phyloP scores from a whole-genome alignment of 352 stramenopile species.

The Phytophthora pluvialis region DNA sequence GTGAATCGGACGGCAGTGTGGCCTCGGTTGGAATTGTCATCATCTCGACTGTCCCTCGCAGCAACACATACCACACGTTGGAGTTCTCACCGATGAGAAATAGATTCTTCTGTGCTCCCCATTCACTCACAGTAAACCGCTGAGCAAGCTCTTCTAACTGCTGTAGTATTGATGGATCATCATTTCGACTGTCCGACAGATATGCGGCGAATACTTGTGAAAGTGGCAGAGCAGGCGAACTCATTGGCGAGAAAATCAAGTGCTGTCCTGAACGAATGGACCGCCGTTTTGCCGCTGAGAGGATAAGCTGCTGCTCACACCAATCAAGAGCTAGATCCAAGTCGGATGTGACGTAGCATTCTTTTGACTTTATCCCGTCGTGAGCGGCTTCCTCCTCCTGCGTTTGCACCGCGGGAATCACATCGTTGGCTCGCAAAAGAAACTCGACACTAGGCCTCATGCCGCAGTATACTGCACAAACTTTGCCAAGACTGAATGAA shows the following conservation, averaged over 20 bases:
- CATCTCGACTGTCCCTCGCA: slow-evolving; percentile 59
- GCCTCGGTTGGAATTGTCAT: slow-evolving; percentile 32
- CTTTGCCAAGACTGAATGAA: slow-evolving; percentile 52
- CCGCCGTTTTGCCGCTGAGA: slow-evolving; percentile 42
- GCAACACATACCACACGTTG: slow-evolving; percentile 56
- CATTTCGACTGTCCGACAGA: slow-evolving; percentile 29
- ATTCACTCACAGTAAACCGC: slow-evolving; percentile 46
- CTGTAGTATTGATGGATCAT: slow-evolving; percentile 14
- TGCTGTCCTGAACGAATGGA: slow-evolving; percentile 46
- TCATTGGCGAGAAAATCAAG: slow-evolving; percentile 30
- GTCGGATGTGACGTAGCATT: slow-evolving; percentile 52
- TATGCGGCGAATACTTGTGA: slow-evolving; percentile 56
- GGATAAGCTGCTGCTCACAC: slow-evolving; percentile 70
- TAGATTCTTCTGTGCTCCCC: slow-evolving; percentile 35
- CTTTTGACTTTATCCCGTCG: slow-evolving; percentile 7
- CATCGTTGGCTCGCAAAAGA: slow-evolving; percentile 64
- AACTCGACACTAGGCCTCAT: slow-evolving; percentile 62
- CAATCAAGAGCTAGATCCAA: slow-evolving; percentile 66
- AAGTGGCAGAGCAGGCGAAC: slow-evolving; percentile 42
- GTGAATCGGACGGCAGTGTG: slow-evolving; percentile 25
- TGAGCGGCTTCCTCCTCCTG: slow-evolving; percentile 11
- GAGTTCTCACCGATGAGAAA: slow-evolving; percentile 52
- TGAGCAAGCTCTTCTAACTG: slow-evolving; percentile 43
- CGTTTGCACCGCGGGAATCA: slow-evolving; percentile 24
- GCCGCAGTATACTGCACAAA: slow-evolving; percentile 72